Percentiles rank a stretch among this genome's conserved stretches.
phyloP scores from a whole-genome alignment of 169 alveolate genomes.

The Plasmodium relictum region DNA sequence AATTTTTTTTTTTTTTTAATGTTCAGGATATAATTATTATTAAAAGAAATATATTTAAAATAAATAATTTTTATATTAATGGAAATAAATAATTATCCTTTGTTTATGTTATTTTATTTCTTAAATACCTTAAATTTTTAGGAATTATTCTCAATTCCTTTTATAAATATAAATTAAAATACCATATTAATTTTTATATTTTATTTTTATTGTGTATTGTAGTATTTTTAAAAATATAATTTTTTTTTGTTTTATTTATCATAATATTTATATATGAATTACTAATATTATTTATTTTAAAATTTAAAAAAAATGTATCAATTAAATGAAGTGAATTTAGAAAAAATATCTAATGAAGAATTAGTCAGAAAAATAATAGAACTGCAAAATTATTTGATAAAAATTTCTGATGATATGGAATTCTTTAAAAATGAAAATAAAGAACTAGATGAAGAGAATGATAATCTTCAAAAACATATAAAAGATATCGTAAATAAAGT shows the following conservation, averaged over 20 bases:
- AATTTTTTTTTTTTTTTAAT: too few species aligned
- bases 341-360: conserved; percentile 50
- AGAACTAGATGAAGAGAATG: conserved; percentile 63
- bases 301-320: conserved; percentile 20
- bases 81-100: too few species aligned
- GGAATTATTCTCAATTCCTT: too few species aligned
- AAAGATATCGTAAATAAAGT: conserved; percentile 54
- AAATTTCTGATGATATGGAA: conserved; percentile 59
- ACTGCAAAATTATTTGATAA: conserved; percentile 20
- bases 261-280: neutral
- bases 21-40: too few species aligned
- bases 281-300: neutral
- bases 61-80: too few species aligned
- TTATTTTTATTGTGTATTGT: neutral
- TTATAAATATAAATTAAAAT: too few species aligned
- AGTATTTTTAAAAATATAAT: neutral
- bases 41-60: too few species aligned
- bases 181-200: neutral
- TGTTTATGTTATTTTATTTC: too few species aligned
- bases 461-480: conserved; percentile 41
- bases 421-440: conserved; percentile 39
- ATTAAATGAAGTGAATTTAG: conserved; percentile 41
- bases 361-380: conserved; percentile 49
- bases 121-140: too few species aligned
- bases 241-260: neutral